A percentile compares a stretch with the other conserved stretches of the same genome.
These are phyloP conservation scores for Plantago major DNA, from an alignment of 257 asterid species.

Conservation along the genomic window DNA sequence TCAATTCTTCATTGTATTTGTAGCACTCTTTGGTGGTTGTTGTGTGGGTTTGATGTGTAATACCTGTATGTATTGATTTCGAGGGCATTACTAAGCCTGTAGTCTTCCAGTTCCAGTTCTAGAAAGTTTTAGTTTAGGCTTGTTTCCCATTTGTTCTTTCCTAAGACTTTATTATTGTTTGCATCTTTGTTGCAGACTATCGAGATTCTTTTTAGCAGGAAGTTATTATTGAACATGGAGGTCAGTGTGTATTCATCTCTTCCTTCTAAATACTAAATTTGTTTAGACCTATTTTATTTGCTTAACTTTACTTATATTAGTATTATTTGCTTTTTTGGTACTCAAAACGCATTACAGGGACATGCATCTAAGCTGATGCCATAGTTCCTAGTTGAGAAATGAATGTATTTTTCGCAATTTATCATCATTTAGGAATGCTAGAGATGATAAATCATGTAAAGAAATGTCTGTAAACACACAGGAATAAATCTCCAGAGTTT, in stretches of 20 bases:
- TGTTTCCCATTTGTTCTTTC: not conserved
- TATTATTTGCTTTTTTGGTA: not conserved
- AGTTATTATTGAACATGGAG: slow-evolving; percentile 71
- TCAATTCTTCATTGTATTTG: no score
- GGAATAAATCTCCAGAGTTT: not conserved
- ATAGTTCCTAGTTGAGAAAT: not conserved
- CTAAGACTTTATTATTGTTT: slow-evolving; percentile 12
- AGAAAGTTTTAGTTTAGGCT: no score
- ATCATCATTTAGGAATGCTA: not conserved
- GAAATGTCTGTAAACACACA: no score
- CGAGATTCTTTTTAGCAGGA: slow-evolving; percentile 86
- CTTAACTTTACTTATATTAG: slow-evolving; percentile 5
- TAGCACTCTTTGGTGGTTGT: no score
- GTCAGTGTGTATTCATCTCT: slow-evolving; percentile 43
- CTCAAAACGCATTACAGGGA: slow-evolving; percentile 3
- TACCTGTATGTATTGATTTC: no score
- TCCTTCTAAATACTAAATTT: slow-evolving; percentile 2
- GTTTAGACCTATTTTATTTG: not conserved
- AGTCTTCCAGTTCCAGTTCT: no score
- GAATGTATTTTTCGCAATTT: not conserved
- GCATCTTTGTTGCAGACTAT: slow-evolving; percentile 62
- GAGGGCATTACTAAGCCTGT: no score
- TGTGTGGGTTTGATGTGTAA: no score
- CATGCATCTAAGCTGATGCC: not conserved
- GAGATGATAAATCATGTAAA: no score